Conservation (phyloP, 768 basidiomycete species). For the Guyanaporus albipodus region DNA sequence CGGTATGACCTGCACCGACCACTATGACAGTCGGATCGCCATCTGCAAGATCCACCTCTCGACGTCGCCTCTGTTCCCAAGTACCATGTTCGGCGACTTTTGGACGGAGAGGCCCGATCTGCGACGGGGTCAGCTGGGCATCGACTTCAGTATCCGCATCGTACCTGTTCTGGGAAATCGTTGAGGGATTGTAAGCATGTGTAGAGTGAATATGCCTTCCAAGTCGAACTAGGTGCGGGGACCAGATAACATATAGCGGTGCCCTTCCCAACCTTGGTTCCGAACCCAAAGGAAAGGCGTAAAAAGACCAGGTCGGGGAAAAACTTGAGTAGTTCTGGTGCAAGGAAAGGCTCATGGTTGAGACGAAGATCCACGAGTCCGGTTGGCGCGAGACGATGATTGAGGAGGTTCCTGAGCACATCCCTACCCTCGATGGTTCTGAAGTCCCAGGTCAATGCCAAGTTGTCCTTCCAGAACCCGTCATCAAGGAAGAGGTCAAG, state of each 20-base stretch:
- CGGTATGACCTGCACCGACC: conserved; percentile 65
- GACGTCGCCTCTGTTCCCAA: conserved; percentile 43
- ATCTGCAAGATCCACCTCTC: conserved; percentile 37
- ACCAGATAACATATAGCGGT: conserved; percentile 54
- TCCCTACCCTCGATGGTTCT: conserved; percentile 42
- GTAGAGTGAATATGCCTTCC: conserved; percentile 60
- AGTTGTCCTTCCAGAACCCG: conserved; percentile 49
- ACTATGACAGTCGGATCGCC: conserved; percentile 55
- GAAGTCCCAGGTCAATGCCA: conserved; percentile 55
- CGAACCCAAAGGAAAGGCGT: conserved; percentile 53
- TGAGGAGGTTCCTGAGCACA: conserved; percentile 38
- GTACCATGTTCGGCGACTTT: conserved; percentile 14
- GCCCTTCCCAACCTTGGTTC: conserved; percentile 43
- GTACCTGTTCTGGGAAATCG: conserved; percentile 47
- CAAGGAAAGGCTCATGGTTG: conserved; percentile 22
- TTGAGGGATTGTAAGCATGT: conserved; percentile 60
- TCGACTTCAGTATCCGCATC: background rate
- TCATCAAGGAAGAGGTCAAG: conserved; percentile 28
- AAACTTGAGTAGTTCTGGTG: conserved; percentile 34
- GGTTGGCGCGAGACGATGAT: conserved; percentile 30
- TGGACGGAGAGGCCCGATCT: background rate
- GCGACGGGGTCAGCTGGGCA: background rate
- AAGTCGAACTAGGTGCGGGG: conserved; percentile 38
- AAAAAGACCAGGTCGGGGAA: conserved; percentile 59
- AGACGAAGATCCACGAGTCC: conserved; percentile 12